Base-by-base conservation (phyloP, 345 rosid species). In the Kernera saxatilis region DNA sequence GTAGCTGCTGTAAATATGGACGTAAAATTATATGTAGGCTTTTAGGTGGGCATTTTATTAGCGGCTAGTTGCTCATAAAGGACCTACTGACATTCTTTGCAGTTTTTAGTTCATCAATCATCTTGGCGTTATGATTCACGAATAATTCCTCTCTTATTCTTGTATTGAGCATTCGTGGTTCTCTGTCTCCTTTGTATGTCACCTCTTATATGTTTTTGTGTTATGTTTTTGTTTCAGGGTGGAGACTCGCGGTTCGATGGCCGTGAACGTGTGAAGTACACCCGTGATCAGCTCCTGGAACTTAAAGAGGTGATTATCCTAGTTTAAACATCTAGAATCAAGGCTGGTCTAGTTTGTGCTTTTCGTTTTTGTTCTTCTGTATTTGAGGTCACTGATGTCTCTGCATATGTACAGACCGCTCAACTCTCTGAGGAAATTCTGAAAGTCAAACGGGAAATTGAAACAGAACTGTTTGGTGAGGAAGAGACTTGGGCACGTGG, bases 281-380 rank as follows among this genome's bases (percentile, higher is more conserved):
- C 89, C 33, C 80, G 87, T 30, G 97, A 86, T 5, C 96, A 86
- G 78, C 89, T 87, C 5, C 76, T 92, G 52, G 84, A 82, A 63
- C 82, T 89, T 17, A 82, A 55, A 73, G 86, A 86, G 96, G 93
- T 88, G 77, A 58, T 63, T 40, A 33, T 72, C 41, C 46, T 55
- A 13, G 10, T 14, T 40, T 0, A 25, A 29, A 14, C 5, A 11
- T 15, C 13, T 46, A 54, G 59, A 43, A 60, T 40, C 13, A 22
- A 45, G 33, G 36, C 51, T 0, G 13, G 44, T 62, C 8, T 63
- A 19, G 50, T 53, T 54, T 64, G 4, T 19, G 11, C 0, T 27
- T 4, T 53, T 53, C 3, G 4, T 29, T 30, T 37, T 17, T 30
- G 22, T 23, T 67, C 39, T 49, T 35, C 27, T 9, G 37, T 49